Evolutionary conservation across 805 yeast species (phyloP), one percentile per base, ranked within the genome.

Genomic region (Wickerhamiella cacticola): DNA sequence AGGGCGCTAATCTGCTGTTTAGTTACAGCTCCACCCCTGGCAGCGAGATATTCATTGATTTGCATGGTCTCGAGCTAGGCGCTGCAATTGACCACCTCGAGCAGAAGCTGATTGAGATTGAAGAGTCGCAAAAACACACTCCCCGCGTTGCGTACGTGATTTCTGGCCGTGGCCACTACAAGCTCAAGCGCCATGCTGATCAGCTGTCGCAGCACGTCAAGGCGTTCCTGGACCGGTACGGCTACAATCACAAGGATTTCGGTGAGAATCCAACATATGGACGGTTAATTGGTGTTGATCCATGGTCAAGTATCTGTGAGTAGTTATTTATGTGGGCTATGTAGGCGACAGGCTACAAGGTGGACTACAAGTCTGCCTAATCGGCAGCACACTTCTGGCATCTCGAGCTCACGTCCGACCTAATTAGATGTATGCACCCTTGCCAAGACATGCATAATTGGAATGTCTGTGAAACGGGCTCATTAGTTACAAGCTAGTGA

Each of bases 221-320:
- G 28, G 58, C 58, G 19, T 56, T 49, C 28, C 54, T 70, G 4
- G 69, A 68, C 51, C 58, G 61, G 34, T 53, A 62, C 48, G 72
- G 71, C 2, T 69, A 63, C 48, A 62, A 63, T 46, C 67, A 66
- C 59, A 63, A 63, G 23, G 59, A 61, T n/a, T 61, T 63, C 41
- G 63, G 64, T 25, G 63, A 62, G 5, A 57, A 55, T 25, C 52
- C 60, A 1, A 54, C 50, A 16, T 66, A 56, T 48, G 73, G 73
- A 1, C 58, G 65, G 5, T 48, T 69, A 3, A 58, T 67, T n/a
- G 72, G 66, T 10, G 56, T 68, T 5, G 72, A 69, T 48, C 71
- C 73, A 2, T 68, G 67, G 68, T 39, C 42, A 24, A 23, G 42
- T 23, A 39, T 39, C n/a, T 39, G 29, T 22, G 36, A 31, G 36